phyloP scores from a whole-genome alignment of 345 rosid genomes.

The Brassica juncea region DNA sequence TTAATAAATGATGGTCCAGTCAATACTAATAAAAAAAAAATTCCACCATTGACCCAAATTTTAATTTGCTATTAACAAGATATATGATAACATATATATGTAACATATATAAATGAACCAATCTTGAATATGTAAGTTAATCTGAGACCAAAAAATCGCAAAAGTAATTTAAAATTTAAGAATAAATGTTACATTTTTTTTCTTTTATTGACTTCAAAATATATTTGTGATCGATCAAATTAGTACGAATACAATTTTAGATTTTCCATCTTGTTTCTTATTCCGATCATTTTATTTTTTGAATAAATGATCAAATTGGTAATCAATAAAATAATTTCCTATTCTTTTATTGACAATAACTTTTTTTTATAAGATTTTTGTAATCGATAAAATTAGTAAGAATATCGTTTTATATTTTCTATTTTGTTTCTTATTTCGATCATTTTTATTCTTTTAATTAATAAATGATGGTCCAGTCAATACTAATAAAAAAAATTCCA shows the following conservation, averaged over 20 bases:
- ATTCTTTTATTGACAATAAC: not conserved
- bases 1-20: not conserved
- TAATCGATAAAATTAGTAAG: not conserved
- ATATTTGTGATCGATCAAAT: not conserved
- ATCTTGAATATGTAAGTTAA: not conserved
- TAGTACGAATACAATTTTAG: not conserved
- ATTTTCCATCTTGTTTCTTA: not conserved
- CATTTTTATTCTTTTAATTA: not conserved
- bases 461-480: not conserved
- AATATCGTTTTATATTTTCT: not conserved
- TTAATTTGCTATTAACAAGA: not conserved
- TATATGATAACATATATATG: not conserved
- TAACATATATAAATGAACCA: not conserved
- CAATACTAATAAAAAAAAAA: not conserved
- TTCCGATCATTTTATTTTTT: not conserved
- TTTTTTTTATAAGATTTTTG: not conserved
- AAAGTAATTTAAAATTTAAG: not conserved
- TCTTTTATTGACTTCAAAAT: not conserved
- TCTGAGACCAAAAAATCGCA: not conserved
- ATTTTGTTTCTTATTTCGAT: not conserved
- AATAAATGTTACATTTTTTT: not conserved
- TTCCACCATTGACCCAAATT: not conserved
- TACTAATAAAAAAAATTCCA: not conserved
- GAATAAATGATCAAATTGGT: not conserved
- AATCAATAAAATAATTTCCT: not conserved